Evolutionary conservation across 1,139 yeast species (phyloP).

Genomic region (Zygosaccharomyces pseudobailii): DNA sequence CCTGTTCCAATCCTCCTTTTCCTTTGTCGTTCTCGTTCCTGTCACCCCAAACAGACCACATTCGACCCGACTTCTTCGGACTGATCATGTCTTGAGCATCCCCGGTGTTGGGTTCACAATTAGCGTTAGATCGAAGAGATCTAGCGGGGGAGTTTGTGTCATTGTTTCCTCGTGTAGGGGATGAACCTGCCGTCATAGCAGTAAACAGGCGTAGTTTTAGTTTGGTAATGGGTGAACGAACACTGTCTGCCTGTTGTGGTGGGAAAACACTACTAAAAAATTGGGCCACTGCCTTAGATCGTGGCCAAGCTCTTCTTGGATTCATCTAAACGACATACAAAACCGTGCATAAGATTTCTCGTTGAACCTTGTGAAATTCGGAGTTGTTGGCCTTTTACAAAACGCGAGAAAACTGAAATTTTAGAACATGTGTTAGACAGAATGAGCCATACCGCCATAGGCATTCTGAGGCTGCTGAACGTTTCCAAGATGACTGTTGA

Average conservation of each 20-base stretch:
- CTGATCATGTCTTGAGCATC: background rate
- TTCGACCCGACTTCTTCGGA: conserved; percentile 4
- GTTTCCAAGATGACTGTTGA: conserved; percentile 6
- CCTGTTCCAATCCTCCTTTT: background rate
- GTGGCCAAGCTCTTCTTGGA: background rate
- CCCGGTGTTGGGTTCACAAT: conserved; percentile 4
- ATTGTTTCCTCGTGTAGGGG: conserved; percentile 3
- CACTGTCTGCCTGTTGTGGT: background rate
- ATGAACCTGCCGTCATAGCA: conserved; percentile 1
- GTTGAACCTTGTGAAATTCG: background rate
- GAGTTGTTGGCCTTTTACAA: background rate
- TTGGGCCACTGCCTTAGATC: background rate
- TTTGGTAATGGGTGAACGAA: background rate
- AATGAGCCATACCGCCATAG: background rate
- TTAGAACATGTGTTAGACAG: background rate
- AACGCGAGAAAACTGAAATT: background rate
- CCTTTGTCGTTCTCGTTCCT: conserved; percentile 3
- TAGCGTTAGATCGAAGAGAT: conserved; percentile 11
- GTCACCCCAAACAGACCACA: conserved; percentile 16
- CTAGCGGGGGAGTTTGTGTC: conserved; percentile 1
- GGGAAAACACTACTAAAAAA: background rate
- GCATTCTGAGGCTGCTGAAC: background rate
- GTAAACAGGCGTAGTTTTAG: background rate
- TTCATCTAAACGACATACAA: background rate
- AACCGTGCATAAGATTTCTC: background rate